Evolutionary conservation across 1,284 basidiomycete species (phyloP).

Genomic region (Cystobasidium slooffiae): DNA sequence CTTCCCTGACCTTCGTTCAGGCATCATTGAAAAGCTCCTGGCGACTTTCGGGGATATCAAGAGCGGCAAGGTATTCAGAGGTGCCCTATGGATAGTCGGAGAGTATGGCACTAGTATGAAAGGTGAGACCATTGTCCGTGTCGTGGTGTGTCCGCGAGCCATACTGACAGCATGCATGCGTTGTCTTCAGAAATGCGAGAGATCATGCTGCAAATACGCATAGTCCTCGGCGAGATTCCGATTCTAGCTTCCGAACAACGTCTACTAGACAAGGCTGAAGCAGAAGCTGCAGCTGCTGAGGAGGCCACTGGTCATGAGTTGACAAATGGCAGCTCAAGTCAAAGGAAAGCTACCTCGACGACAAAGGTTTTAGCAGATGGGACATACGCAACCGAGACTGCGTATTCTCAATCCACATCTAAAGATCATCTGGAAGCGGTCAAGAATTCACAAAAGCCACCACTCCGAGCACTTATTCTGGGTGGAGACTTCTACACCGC

Average conservation of each 20-base stretch:
- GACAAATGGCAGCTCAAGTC: slow-evolving; percentile 53
- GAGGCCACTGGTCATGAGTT: slow-evolving; percentile 53
- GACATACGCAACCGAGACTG: slow-evolving; percentile 96
- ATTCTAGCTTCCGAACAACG: slow-evolving; percentile 84
- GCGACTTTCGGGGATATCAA: slow-evolving; percentile 87
- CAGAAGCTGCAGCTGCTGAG: slow-evolving; percentile 63
- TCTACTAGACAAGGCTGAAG: slow-evolving; percentile 73
- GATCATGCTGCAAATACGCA: slow-evolving; percentile 79
- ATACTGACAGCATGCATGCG: background rate
- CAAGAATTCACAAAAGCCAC: slow-evolving; percentile 86
- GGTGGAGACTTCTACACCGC: slow-evolving; percentile 98
- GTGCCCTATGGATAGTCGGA: slow-evolving; percentile 96
- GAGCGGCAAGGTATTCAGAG: slow-evolving; percentile 96
- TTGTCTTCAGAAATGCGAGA: slow-evolving; percentile 66
- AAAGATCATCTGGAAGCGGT: slow-evolving; percentile 74
- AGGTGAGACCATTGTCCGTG: slow-evolving; percentile 51
- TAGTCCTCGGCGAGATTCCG: slow-evolving; percentile 92
- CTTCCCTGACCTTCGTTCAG: slow-evolving; percentile 83
- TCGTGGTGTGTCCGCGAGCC: background rate
- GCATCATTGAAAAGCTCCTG: slow-evolving; percentile 85
- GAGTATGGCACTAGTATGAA: slow-evolving; percentile 76
- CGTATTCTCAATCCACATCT: slow-evolving; percentile 73
- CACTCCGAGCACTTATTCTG: slow-evolving; percentile 83
- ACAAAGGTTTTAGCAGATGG: slow-evolving; percentile 86
- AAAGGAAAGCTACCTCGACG: slow-evolving; percentile 58